A percentile compares a stretch with the other conserved stretches of the same genome.
These are phyloP conservation scores for Aspergillus thermomutatus DNA, from an alignment of 2,329 filamentous ascomycete genomes.

Conservation along the genomic window DNA sequence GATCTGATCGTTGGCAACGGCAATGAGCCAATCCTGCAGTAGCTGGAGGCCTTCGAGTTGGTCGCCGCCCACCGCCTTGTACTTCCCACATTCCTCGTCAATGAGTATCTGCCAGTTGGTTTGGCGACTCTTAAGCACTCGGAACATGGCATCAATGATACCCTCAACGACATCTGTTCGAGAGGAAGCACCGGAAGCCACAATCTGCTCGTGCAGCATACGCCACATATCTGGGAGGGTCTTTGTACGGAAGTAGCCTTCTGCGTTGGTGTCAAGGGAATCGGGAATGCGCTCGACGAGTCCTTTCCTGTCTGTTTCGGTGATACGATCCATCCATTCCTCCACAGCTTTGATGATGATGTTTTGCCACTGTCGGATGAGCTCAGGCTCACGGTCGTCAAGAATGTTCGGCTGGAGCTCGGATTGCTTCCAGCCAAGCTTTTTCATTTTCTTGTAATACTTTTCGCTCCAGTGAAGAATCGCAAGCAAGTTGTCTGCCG, in stretches of 20 bases:
- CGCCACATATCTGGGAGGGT: conserved; percentile 94
- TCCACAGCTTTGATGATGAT: conserved; percentile 95
- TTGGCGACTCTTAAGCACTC: conserved; percentile 77
- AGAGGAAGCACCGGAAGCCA: conserved; percentile 78
- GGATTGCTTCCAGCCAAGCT: conserved; percentile 73
- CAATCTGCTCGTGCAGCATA: conserved; percentile 91
- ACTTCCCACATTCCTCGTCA: conserved; percentile 76
- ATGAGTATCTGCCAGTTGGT: conserved; percentile 83
- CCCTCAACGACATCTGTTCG: conserved; percentile 90
- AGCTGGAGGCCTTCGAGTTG: conserved; percentile 67
- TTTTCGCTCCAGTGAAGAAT: conserved; percentile 95
- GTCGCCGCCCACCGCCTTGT: conserved; percentile 53
- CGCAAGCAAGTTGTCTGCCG: conserved; percentile 79
- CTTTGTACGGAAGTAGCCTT: conserved; percentile 87
- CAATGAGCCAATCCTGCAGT: conserved; percentile 85
- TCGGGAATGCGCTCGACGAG: conserved; percentile 76
- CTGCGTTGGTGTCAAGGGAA: conserved; percentile 81
- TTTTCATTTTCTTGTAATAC: conserved; percentile 94
- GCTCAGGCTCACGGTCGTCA: conserved; percentile 82
- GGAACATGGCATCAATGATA: conserved; percentile 93
- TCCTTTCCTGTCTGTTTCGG: conserved; percentile 73
- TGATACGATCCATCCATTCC: conserved; percentile 96
- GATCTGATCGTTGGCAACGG: conserved; percentile 97
- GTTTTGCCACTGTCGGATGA: conserved; percentile 89
- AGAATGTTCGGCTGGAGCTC: conserved; percentile 83